phyloP scores from a whole-genome alignment of 257 asterid genomes.

The Plantago elongata region DNA sequence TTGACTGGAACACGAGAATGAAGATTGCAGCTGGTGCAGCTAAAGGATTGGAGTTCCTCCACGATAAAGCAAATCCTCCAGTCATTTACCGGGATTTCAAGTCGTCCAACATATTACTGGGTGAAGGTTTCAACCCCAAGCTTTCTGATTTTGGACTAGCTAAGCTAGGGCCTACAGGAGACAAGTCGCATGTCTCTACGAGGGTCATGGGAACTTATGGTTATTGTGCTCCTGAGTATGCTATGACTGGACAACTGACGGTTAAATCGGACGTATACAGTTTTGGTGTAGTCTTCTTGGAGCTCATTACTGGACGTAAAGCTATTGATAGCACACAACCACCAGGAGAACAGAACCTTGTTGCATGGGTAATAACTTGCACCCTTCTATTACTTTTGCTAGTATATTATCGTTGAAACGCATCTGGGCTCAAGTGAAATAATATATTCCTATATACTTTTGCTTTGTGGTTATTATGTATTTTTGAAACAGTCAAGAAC shows the following conservation, averaged over 20 bases:
- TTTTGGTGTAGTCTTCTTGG: conserved; percentile 91
- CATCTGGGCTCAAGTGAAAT: too few species aligned
- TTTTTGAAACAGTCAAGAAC: too few species aligned
- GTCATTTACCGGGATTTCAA: conserved; percentile 95
- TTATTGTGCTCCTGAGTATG: conserved; percentile 98
- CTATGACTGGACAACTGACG: conserved; percentile 96
- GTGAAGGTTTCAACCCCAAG: conserved; percentile 73
- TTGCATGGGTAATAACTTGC: conserved; percentile 62
- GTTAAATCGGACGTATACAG: conserved; percentile 98
- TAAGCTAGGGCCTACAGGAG: conserved; percentile 99
- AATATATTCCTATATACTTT: too few species aligned
- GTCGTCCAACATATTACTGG: conserved; percentile 93
- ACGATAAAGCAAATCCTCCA: conserved; percentile 96
- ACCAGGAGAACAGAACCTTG: conserved; percentile 93
- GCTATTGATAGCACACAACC: conserved; percentile 81
- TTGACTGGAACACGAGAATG: conserved; percentile 99
- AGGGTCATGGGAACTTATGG: conserved; percentile 99
- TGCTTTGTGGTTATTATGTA: too few species aligned
- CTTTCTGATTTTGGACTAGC: conserved; percentile 97
- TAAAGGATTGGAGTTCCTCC: conserved; percentile 92
- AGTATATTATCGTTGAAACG: neutral
- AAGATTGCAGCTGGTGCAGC: conserved; percentile 99
- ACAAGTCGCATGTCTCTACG: conserved; percentile 95
- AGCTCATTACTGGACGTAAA: conserved; percentile 97
- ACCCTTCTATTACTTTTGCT: neutral